Percentiles rank a stretch among this genome's conserved stretches.
Evolutionary conservation across 176 grass and related monocot genomes (phyloP).

Genomic region (Hyparrhenia diplandra): DNA sequence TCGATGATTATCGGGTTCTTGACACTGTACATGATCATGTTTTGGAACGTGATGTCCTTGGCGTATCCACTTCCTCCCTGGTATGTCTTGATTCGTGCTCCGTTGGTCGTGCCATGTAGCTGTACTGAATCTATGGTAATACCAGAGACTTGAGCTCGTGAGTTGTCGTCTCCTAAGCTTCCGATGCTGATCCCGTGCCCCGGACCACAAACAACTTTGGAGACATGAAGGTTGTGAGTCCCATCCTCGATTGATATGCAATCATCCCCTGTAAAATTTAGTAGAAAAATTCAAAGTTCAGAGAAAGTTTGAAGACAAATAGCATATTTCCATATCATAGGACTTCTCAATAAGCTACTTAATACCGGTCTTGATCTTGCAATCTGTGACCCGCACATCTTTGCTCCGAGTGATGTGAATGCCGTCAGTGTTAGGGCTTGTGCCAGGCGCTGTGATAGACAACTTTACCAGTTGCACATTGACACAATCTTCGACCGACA

Average conservation of each 20-base stretch:
- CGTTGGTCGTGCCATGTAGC: slow-evolving; percentile 44
- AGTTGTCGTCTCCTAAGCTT: background rate
- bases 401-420: slow-evolving; percentile 34
- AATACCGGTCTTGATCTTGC: slow-evolving; percentile 8
- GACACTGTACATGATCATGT: slow-evolving; percentile 41
- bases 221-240: slow-evolving; percentile 10
- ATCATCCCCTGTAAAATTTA: background rate
- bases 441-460: slow-evolving; percentile 1
- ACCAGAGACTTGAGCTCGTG: slow-evolving; percentile 35
- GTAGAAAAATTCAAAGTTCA: background rate
- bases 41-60: slow-evolving; percentile 44
- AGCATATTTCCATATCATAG: background rate
- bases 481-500: slow-evolving; percentile 1
- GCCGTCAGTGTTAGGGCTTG: slow-evolving; percentile 34
- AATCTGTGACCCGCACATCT: slow-evolving; percentile 14
- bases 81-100: slow-evolving; percentile 60
- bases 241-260: too few relatives aligned
- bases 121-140: slow-evolving; percentile 35
- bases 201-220: slow-evolving; percentile 17
- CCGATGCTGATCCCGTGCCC: slow-evolving; percentile 46
- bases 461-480: background rate
- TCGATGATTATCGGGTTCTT: slow-evolving; percentile 63
- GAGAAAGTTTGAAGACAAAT: background rate
- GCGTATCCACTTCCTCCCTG: slow-evolving; percentile 52
- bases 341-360: background rate